Conservation (phyloP, 176 grass and related monocot species). For the Zoysia pacifica region DNA sequence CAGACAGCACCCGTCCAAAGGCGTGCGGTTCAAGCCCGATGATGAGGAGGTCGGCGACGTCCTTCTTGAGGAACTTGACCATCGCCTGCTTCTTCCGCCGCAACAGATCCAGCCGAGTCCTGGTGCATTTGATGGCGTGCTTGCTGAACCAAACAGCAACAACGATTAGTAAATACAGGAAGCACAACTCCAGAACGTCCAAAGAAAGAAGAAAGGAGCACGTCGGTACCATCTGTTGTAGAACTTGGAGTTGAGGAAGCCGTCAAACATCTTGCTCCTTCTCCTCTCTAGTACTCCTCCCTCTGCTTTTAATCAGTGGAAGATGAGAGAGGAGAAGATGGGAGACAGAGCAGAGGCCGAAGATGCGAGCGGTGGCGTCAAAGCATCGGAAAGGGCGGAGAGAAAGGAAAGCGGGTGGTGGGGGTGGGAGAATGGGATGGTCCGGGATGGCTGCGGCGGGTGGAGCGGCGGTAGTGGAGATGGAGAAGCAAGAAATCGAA, state of each 20-base stretch:
- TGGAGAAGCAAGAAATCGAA: slow-evolving; percentile 32
- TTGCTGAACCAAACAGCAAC: slow-evolving; percentile 48
- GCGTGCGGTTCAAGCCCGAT: slow-evolving; percentile 61
- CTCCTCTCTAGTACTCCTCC: neutral
- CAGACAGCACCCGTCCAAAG: slow-evolving; percentile 67
- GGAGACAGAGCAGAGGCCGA: slow-evolving; percentile 28
- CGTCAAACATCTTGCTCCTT: slow-evolving; percentile 66
- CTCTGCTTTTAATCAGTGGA: slow-evolving; percentile 18
- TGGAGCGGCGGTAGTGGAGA: slow-evolving; percentile 41
- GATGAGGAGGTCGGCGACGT: slow-evolving; percentile 84
- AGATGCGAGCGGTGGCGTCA: slow-evolving; percentile 48
- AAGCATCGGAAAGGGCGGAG: slow-evolving; percentile 58
- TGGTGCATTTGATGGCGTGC: slow-evolving; percentile 76
- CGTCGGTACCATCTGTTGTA: slow-evolving; percentile 69
- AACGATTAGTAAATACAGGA: neutral
- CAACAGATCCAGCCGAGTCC: slow-evolving; percentile 65
- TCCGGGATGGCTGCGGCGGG: slow-evolving; percentile 25
- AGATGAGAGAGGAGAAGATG: slow-evolving; percentile 12
- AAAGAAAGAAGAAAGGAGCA: neutral
- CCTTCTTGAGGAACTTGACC: slow-evolving; percentile 82
- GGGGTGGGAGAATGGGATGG: neutral
- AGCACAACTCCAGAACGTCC: slow-evolving; percentile 16
- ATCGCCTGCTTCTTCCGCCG: slow-evolving; percentile 89
- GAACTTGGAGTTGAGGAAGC: slow-evolving; percentile 80
- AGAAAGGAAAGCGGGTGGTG: slow-evolving; percentile 27